Percentiles rank a stretch among this genome's conserved stretches.
phyloP scores from a whole-genome alignment of 768 basidiomycete genomes.

The Nevesoporus exiguus region DNA sequence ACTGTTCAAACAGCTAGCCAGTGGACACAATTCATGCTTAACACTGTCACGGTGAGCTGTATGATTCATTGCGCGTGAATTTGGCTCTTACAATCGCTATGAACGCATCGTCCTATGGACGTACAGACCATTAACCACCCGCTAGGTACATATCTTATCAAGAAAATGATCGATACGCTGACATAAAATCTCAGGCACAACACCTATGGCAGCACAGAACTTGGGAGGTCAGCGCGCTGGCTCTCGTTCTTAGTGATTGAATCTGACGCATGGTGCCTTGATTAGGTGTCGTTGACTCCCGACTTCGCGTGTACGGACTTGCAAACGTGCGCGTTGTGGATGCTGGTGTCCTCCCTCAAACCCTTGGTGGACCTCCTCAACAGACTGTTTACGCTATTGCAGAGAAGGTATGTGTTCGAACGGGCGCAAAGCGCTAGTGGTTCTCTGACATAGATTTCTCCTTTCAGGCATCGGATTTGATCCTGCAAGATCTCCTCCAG shows the following conservation, averaged over 20 bases:
- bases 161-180: background rate
- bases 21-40: background rate
- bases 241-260: background rate
- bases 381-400: background rate
- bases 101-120: background rate
- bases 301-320: background rate
- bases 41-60: background rate
- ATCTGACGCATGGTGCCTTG: background rate
- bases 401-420: background rate
- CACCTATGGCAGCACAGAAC: conserved; percentile 1
- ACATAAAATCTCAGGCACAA: background rate
- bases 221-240: background rate
- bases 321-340: background rate
- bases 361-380: background rate
- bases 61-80: background rate
- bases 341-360: background rate
- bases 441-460: background rate
- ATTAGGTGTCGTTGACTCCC: background rate
- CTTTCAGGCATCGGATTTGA: background rate
- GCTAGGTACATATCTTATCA: background rate
- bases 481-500: background rate
- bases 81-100: background rate
- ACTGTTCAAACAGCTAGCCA: background rate
- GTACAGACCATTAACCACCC: background rate
- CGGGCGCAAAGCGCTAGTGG: background rate